phyloP scores from a whole-genome alignment of 495 filamentous ascomycete genomes.

The Clavariopsis aquatica region DNA sequence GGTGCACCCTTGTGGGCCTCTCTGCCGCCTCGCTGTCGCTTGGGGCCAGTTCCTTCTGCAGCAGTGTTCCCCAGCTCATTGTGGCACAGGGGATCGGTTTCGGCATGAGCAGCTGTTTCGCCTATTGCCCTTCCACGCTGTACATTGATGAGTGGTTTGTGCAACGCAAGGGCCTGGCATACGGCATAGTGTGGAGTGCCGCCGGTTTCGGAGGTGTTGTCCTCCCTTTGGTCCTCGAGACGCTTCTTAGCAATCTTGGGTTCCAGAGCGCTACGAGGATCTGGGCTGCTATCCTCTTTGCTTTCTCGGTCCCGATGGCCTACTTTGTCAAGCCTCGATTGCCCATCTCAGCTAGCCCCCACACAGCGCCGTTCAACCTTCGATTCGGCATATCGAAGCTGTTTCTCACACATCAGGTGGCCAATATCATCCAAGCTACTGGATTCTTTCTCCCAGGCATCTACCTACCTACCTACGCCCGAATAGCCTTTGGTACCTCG shows the following conservation, averaged over 20 bases:
- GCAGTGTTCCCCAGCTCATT: conserved; percentile 50
- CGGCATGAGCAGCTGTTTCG: conserved; percentile 50
- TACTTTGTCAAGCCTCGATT: conserved; percentile 47
- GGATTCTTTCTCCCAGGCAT: conserved; percentile 41
- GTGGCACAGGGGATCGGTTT: conserved; percentile 56
- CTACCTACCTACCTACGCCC: conserved; percentile 38
- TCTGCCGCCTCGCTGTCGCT: conserved; percentile 27
- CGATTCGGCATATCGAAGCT: conserved; percentile 27
- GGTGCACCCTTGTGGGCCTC: conserved; percentile 47
- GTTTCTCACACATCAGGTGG: conserved; percentile 38
- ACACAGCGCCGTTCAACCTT: conserved; percentile 29
- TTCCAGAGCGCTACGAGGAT: conserved; percentile 54
- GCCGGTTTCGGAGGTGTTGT: conserved; percentile 46
- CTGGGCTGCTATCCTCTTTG: conserved; percentile 48
- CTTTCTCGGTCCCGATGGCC: conserved; percentile 54
- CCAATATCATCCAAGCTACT: conserved; percentile 34
- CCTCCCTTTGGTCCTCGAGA: conserved; percentile 42
- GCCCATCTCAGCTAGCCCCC: conserved; percentile 15
- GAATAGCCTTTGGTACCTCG: conserved; percentile 27
- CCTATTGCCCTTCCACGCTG: conserved; percentile 52
- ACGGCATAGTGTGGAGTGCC: conserved; percentile 58
- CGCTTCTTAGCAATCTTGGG: conserved; percentile 55
- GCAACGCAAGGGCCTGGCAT: conserved; percentile 54
- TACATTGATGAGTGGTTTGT: conserved; percentile 62
- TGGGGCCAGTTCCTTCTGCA: conserved; percentile 51